phyloP scores from a whole-genome alignment of 2,329 filamentous ascomycete genomes.

The Neopestalotiopsis clavispora region DNA sequence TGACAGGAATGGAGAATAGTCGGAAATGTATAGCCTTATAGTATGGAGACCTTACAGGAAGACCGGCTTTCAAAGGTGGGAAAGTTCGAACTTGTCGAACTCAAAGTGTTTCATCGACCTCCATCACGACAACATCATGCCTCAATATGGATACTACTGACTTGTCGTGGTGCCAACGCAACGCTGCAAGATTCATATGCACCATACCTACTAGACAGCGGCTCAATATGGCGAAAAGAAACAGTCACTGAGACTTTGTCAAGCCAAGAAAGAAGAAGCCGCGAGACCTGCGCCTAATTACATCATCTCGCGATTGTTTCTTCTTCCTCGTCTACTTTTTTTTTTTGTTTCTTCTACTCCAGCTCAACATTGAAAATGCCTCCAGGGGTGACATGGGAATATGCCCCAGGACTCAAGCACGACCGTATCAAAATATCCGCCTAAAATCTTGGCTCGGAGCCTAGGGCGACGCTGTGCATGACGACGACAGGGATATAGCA shows the following conservation, averaged over 20 bases:
- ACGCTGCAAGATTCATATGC: background rate
- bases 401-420: too few relatives aligned
- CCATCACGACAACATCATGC: background rate
- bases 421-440: constrained; percentile 4
- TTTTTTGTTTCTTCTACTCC: background rate
- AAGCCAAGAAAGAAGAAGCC: background rate
- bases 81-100: background rate
- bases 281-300: background rate
- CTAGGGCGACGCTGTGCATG: background rate
- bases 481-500: background rate
- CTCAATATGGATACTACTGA: background rate
- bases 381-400: background rate
- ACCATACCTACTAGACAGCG: background rate
- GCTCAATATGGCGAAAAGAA: background rate
- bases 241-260: background rate
- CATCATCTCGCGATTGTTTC: background rate
- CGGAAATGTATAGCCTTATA: background rate
- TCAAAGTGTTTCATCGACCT: constrained; percentile 1
- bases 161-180: background rate
- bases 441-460: constrained; percentile 7
- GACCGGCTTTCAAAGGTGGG: background rate
- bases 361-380: background rate
- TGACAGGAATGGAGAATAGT: background rate
- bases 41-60: background rate
- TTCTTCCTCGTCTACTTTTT: too few relatives aligned